Evolutionary conservation across 164 flowering plant species (phyloP), one percentile per base, ranked within the genome.

Genomic region (Chloranthus sessilifolius): DNA sequence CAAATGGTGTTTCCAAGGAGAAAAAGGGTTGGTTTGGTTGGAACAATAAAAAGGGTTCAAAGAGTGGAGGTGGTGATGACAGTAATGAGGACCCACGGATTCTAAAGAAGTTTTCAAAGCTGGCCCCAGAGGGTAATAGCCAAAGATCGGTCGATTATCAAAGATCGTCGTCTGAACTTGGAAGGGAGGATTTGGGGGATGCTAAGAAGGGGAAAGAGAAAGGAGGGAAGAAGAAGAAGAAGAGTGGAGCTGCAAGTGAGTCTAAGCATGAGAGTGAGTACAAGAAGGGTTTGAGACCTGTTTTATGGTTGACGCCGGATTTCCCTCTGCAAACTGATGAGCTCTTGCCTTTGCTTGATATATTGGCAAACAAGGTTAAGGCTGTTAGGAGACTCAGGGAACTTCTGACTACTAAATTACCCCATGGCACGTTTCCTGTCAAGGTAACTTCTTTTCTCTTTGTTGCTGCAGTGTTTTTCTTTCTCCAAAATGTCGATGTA

Each of bases 21-120:
- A 92, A 82, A 72, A 92, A 86, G 70, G 60, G 91, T 61, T 88
- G 95, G 95, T 86, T 92, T 72, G 88, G 81, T 25, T 88, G 99
- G 99, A 80, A 74, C 61, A 83, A 40, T 31, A 58, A 81, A 67
- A 89, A 84, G 56, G 76, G 67, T 31, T 34, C 76, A 25, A 88
- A 83, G 70, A 61, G 46, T 51, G 78, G 67, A 38, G 51, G 50
- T 22, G 61, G 36, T 28, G 76, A 84, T 55, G 91, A 73, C 6
- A 56, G 39, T 45, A 53, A 66, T 28, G 94, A 86, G 9, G 85
- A 83, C 66, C 58, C 88, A 28, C 84, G 76, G 64, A 69, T 72
- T 47, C 33, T 75, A 43, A 82, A 84, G 63, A 90, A 83, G 69
- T 74, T 74, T 56, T 85, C 96, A 1, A 85, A 81, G 74, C 65